Conservation (phyloP, 495 filamentous ascomycete species). For the Daldinia vernicosa region DNA sequence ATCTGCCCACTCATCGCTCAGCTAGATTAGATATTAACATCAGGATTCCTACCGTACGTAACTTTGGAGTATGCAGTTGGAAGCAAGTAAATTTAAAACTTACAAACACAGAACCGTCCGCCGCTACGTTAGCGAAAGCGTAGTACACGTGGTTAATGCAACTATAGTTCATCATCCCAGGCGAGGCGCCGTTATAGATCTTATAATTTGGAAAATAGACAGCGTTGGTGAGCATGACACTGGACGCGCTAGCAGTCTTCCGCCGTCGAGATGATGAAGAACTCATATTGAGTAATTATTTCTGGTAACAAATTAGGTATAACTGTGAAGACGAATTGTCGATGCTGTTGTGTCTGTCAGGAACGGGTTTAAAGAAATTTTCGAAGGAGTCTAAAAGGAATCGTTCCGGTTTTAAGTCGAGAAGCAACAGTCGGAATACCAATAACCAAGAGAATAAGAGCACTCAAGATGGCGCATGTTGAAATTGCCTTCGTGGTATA, state of each 20-base stretch:
- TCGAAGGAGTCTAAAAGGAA: background rate
- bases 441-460: slow-evolving; percentile 22
- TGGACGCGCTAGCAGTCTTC: slow-evolving; percentile 50
- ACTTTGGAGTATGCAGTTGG: slow-evolving; percentile 6
- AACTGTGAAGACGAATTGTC: slow-evolving; percentile 14
- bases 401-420: slow-evolving; percentile 25
- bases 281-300: slow-evolving; percentile 25
- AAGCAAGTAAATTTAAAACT: slow-evolving; percentile 41
- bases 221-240: slow-evolving; percentile 72
- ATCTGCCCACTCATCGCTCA: slow-evolving; percentile 89
- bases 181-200: slow-evolving; percentile 79
- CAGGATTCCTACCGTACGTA: slow-evolving; percentile 21
- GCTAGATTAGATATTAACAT: slow-evolving; percentile 58
- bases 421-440: slow-evolving; percentile 15
- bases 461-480: slow-evolving; percentile 33
- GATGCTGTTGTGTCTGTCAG: slow-evolving; percentile 1
- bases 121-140: slow-evolving; percentile 84
- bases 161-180: slow-evolving; percentile 73
- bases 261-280: slow-evolving; percentile 53
- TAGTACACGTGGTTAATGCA: slow-evolving; percentile 83
- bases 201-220: slow-evolving; percentile 93
- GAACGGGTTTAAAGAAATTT: slow-evolving; percentile 1
- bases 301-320: background rate
- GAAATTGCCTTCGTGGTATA: slow-evolving; percentile 31
- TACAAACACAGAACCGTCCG: slow-evolving; percentile 86